Evolutionary conservation across 441 rosid genomes (phyloP).

Genomic region (Gossypium lobatum): DNA sequence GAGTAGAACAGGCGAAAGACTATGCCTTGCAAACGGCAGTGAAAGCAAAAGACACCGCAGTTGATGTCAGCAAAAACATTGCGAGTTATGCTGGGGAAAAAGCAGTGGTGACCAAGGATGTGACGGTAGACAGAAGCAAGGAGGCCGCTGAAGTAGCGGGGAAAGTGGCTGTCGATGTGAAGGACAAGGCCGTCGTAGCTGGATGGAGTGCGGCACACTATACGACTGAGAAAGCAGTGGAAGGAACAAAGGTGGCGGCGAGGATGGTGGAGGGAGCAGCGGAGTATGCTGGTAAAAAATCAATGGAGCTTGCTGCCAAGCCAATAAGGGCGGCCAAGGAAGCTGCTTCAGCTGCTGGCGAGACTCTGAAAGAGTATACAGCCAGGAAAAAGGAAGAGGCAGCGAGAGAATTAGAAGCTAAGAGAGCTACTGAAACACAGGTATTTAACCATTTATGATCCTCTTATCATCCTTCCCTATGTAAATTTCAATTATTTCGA

Average conservation of each 20-base stretch:
- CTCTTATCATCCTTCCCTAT: neutral
- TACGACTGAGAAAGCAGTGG: conserved; percentile 56
- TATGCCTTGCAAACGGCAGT: neutral
- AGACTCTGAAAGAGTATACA: conserved; percentile 49
- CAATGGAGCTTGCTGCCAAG: conserved; percentile 51
- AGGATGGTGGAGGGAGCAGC: conserved; percentile 31
- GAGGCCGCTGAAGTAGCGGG: conserved; percentile 42
- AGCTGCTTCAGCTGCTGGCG: conserved; percentile 40
- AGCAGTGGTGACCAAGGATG: conserved; percentile 41
- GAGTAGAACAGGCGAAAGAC: conserved; percentile 26
- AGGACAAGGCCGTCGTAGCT: conserved; percentile 45
- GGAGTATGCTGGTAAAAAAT: conserved; percentile 40
- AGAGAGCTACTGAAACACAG: conserved; percentile 22
- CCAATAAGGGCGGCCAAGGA: conserved; percentile 57
- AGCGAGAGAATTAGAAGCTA: conserved; percentile 29
- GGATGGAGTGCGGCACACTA: conserved; percentile 72
- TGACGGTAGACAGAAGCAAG: conserved; percentile 41
- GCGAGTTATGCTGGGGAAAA: conserved; percentile 36
- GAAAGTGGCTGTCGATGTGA: conserved; percentile 33
- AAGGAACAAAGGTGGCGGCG: conserved; percentile 50
- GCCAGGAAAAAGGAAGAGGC: conserved; percentile 68
- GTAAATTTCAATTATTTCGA: neutral
- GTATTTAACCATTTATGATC: conserved; percentile 18
- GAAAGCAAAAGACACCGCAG: conserved; percentile 7
- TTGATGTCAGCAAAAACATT: conserved; percentile 19